Percentiles rank a stretch among this genome's conserved stretches.
Conservation (phyloP, 306 rosid genomes). For the Corylus avellana region DNA sequence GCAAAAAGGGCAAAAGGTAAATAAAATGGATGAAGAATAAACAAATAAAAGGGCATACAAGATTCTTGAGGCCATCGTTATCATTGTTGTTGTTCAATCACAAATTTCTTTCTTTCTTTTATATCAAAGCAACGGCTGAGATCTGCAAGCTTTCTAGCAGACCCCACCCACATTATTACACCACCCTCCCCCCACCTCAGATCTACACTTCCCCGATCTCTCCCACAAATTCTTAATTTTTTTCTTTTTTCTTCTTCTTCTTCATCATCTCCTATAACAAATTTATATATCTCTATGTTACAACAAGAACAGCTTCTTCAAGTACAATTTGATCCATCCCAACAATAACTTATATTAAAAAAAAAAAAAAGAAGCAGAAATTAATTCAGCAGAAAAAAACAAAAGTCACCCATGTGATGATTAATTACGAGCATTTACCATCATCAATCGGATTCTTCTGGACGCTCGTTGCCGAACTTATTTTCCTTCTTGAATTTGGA, state of each 20-base stretch:
- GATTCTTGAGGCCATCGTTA: slow-evolving; percentile 28
- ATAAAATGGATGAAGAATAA: not conserved
- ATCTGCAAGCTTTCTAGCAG: slow-evolving; percentile 38
- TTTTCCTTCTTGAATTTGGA: slow-evolving; percentile 46
- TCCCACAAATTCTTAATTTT: not conserved
- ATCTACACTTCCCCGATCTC: slow-evolving; percentile 16
- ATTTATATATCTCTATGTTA: slow-evolving; percentile 36
- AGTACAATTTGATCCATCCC: not conserved
- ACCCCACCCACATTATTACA: slow-evolving; percentile 51
- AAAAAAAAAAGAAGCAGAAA: not conserved
- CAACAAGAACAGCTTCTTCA: slow-evolving; percentile 21
- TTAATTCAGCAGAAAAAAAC: not conserved
- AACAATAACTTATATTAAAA: not conserved
- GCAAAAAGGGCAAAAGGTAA: not conserved
- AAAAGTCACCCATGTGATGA: slow-evolving; percentile 31
- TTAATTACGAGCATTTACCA: not conserved
- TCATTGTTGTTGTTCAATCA: slow-evolving; percentile 30
- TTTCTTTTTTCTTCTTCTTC: not conserved
- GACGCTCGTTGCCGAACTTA: not conserved
- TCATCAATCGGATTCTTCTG: slow-evolving; percentile 49
- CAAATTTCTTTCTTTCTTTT: not conserved
- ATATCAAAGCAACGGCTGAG: slow-evolving; percentile 30
- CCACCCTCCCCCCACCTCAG: not conserved
- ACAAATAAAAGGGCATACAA: slow-evolving; percentile 3
- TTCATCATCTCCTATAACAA: slow-evolving; percentile 21